Base-by-base conservation (phyloP, 139 green algal genomes). In the Auxenochlorella protothecoides region DNA sequence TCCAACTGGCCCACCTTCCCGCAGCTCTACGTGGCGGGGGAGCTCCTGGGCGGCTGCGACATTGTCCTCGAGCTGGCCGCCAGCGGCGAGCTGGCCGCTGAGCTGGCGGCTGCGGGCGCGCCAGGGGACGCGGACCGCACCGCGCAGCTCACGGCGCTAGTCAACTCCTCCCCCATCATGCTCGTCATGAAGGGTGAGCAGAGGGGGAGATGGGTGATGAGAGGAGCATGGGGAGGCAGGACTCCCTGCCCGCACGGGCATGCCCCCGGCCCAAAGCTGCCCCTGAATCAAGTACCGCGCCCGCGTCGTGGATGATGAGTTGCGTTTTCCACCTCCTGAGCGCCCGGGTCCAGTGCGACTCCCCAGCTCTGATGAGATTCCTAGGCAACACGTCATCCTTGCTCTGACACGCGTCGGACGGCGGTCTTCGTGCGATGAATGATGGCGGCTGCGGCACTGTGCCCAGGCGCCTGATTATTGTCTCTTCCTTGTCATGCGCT, bases 1-100 rank as follows among this genome's bases (percentile, higher is more conserved):
- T 86, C 78, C 52, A 78, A 89, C 63, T 97, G 92, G 92, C 92
- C 92, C 15, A 97, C 92, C 6, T 97, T 91, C 77, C 92, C 92
- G 27, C 92, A 97, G 82, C 80, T 94, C 65, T 96, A 93, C 74
- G 83, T 86, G 3, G 79, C 86, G 0, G 89, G 89, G 7, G 92
- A 98, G 80, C 79, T 96, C 51, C n/a, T 95, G 51, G 90, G 90
- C 14, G 90, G 90, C 44, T 92, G 87, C 74, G 90, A 96, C 76
- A 91, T 93, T n/a, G 77, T 94, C n/a, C 61, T 84, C 60, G 86
- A 95, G 76, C 85, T 94, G 83, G 63, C 73, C 4, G 63, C 73
- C 3, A 59, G 44, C 0, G 86, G 85, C 4, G 84, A 90, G 72
- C 66, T 81, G 27, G 10, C 27, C 6, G 1, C 8, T 12, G 70